Evolutionary conservation across 2,329 filamentous ascomycete species (phyloP).

Genomic region (Aspergillus tubingensis): DNA sequence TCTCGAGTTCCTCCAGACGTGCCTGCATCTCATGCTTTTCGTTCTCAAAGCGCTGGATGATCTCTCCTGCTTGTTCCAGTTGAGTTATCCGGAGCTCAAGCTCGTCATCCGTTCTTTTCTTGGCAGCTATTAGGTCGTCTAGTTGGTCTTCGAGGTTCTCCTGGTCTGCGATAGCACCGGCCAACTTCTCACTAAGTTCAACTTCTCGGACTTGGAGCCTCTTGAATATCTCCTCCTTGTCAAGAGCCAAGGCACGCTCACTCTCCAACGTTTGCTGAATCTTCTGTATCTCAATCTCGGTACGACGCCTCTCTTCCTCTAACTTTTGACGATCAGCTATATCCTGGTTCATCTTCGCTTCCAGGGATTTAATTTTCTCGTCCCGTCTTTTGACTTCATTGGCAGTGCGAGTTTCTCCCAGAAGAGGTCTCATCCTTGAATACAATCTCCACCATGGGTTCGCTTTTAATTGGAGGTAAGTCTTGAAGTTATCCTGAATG

Average conservation of each 20-base stretch:
- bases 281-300: constrained; percentile 81
- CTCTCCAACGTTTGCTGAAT: constrained; percentile 95
- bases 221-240: constrained; percentile 99
- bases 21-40: constrained; percentile 77
- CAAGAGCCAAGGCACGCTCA: constrained; percentile 88
- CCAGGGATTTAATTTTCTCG: constrained; percentile 85
- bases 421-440: constrained; percentile 88
- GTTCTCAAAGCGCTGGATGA: constrained; percentile 81
- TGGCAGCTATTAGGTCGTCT: constrained; percentile 82
- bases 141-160: constrained; percentile 92
- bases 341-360: constrained; percentile 79
- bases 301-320: constrained; percentile 87
- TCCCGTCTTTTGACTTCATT: constrained; percentile 94
- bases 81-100: constrained; percentile 76
- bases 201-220: constrained; percentile 88
- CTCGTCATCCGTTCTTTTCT: constrained; percentile 84
- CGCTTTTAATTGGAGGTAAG: constrained; percentile 84
- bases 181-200: constrained; percentile 89
- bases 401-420: constrained; percentile 88
- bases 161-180: constrained; percentile 89
- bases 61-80: constrained; percentile 84
- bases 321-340: constrained; percentile 72
- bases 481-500: constrained; percentile 90
- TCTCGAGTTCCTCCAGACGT: constrained; percentile 69
- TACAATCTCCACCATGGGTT: constrained; percentile 98